phyloP scores from a whole-genome alignment of 139 green algal genomes.

The Gonium pectorale region DNA sequence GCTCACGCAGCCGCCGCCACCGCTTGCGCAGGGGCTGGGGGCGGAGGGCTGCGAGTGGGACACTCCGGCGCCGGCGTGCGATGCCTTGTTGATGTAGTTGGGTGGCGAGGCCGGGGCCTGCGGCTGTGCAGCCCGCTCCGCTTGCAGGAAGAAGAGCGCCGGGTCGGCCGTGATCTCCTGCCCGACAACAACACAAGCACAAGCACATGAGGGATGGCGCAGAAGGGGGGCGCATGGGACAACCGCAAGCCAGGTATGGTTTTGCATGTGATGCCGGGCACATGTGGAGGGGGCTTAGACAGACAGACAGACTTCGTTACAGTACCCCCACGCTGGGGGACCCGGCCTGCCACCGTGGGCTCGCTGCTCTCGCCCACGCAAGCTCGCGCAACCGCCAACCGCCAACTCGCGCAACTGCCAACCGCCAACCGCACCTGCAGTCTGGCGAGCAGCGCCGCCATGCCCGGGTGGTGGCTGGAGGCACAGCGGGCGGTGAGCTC shows the following conservation, averaged over 20 bases:
- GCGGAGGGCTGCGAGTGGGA: not conserved
- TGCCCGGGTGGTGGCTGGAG: slow-evolving; percentile 35
- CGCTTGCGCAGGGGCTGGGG: not conserved
- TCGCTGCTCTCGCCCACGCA: too few relatives aligned
- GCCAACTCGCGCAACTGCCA: not conserved
- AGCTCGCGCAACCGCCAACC: not conserved
- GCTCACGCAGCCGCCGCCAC: not conserved
- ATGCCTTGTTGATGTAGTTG: too few relatives aligned
- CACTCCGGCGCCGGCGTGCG: not conserved
- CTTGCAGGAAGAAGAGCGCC: not conserved
- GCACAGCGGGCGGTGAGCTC: slow-evolving; percentile 29
- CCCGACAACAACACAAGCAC: too few relatives aligned
- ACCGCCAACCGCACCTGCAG: not conserved
- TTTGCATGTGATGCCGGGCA: too few relatives aligned
- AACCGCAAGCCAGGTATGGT: too few relatives aligned
- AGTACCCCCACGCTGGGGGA: too few relatives aligned
- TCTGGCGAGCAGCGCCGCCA: slow-evolving; percentile 29
- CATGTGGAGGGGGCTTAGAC: too few relatives aligned
- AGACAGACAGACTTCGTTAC: too few relatives aligned
- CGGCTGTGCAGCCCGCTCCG: not conserved
- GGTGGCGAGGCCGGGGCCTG: not conserved
- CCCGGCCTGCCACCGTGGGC: too few relatives aligned
- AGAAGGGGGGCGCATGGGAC: too few relatives aligned
- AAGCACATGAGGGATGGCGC: too few relatives aligned
- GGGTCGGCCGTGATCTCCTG: slow-evolving; percentile 26